A percentile compares a stretch with the other conserved stretches of the same genome.
These are phyloP conservation scores for Jamesozyma lodderae DNA, from an alignment of 805 yeast species.

Conservation along the genomic window DNA sequence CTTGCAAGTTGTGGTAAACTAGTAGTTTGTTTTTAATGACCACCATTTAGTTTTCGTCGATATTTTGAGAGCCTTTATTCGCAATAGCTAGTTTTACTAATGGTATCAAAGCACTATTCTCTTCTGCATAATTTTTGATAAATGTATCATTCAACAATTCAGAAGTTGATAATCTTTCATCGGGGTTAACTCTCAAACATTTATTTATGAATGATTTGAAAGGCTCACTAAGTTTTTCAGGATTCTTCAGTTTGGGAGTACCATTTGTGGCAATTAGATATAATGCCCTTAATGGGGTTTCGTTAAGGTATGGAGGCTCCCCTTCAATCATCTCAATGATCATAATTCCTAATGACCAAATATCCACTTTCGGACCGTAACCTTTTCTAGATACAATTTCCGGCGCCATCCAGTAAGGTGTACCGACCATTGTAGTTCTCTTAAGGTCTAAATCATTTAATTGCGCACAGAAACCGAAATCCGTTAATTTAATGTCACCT, in stretches of 20 bases:
- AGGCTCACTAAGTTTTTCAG: constrained; percentile 62
- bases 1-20: too few relatives aligned
- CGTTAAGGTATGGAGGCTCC: constrained; percentile 94
- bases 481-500: constrained; percentile 89
- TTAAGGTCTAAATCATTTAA: constrained; percentile 68
- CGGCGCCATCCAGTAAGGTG: constrained; percentile 99
- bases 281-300: constrained; percentile 85
- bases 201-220: constrained; percentile 62
- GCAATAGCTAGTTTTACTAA: constrained; percentile 53
- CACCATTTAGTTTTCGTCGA: too few relatives aligned
- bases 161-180: constrained; percentile 65
- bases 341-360: constrained; percentile 97
- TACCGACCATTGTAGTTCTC: constrained; percentile 96
- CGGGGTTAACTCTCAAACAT: constrained; percentile 76
- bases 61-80: constrained; percentile 46
- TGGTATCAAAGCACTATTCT: constrained; percentile 53
- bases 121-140: constrained; percentile 46
- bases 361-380: constrained; percentile 91
- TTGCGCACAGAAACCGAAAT: constrained; percentile 94
- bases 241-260: constrained; percentile 84
- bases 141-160: constrained; percentile 65
- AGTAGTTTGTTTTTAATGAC: too few relatives aligned
- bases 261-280: constrained; percentile 93
- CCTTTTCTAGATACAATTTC: constrained; percentile 91
- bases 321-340: constrained; percentile 97